Evolutionary conservation across 2,329 filamentous ascomycete genomes (phyloP), one percentile per base, ranked within the genome.

Genomic region (Aspergillus jensenii): DNA sequence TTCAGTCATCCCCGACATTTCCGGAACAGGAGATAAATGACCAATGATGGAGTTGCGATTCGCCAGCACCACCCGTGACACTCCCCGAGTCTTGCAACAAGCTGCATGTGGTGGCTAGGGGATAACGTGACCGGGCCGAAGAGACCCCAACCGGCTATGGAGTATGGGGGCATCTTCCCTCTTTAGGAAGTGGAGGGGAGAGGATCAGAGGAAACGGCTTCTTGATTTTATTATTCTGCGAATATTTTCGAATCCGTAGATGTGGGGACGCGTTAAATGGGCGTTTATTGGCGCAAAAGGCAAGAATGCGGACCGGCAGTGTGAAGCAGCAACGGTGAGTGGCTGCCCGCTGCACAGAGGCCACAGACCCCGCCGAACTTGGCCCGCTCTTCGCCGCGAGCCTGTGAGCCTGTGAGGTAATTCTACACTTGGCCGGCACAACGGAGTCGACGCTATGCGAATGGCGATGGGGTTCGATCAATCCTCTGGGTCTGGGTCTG

Each of bases 101-200:
- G 31, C 44, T 19, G 54, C 54, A 45, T 59, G 25, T 55, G 59
- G 57, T 51, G 58, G 56, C 52, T 55, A 60, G 50, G 17, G 44
- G 59, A 59, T 66, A 66, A 67, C 66, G 65, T 68, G 66, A 68
- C 65, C 65, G 65, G 66, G 61, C 66, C 66, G 65, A 68, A 52
- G 46, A 25, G 49, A 45, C 39, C 49, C 48, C 25, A 57, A 56
- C 52, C 50, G 50, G 60, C 33, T 35, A 52, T 54, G 55, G 37
- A 52, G 6, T n/a, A 37, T 37, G 35, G 52, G 37, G 37, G 49
- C 48, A 40, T 31, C 9, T 31, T 31, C 27, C 17, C 15, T n/a
- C 12, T 14, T 17, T 6, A 12, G 48, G 25, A 48, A 21, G 48
- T 41, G 41, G 55, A 31, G 44, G 44, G 55, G 25, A 12, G 23